These are phyloP conservation scores for Talaromyces trachyspermus DNA, from an alignment of 495 filamentous ascomycete genomes.

Conservation along the genomic window DNA sequence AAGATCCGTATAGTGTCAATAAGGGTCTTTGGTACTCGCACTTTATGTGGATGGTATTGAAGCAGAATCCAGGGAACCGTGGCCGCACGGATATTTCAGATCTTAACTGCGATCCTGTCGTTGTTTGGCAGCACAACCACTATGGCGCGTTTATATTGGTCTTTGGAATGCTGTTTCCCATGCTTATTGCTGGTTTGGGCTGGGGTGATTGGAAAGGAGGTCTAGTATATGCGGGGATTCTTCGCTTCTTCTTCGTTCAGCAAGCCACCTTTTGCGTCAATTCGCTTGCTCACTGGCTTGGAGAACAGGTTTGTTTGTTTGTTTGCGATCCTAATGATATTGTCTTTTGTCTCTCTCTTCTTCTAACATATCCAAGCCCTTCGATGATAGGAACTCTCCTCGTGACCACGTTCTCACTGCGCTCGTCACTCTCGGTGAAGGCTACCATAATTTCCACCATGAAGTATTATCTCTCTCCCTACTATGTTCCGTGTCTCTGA, in stretches of 20 bases:
- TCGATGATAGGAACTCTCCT: too few relatives aligned
- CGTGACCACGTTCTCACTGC: conserved; percentile 10
- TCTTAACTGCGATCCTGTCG: conserved; percentile 19
- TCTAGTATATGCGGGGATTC: conserved; percentile 58
- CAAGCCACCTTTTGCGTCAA: conserved; percentile 28
- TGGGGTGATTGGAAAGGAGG: conserved; percentile 46
- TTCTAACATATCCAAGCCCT: too few relatives aligned
- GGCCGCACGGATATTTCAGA: conserved; percentile 19
- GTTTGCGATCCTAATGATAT: too few relatives aligned
- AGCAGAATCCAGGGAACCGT: not conserved
- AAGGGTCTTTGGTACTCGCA: conserved; percentile 9
- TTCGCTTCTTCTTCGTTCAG: conserved; percentile 16
- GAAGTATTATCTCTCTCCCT: too few relatives aligned
- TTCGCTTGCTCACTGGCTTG: conserved; percentile 25
- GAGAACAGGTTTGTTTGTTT: too few relatives aligned
- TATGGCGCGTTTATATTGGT: conserved; percentile 16
- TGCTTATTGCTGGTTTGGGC: conserved; percentile 15
- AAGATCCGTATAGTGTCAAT: conserved; percentile 7
- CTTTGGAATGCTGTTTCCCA: conserved; percentile 14
- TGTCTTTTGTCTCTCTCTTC: too few relatives aligned
- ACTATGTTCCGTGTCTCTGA: too few relatives aligned
- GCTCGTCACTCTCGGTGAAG: conserved; percentile 22
- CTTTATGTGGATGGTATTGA: conserved; percentile 7
- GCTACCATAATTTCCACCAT: conserved; percentile 28
- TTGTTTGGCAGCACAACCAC: conserved; percentile 19